Percentiles rank a stretch among this genome's conserved stretches.
These are phyloP conservation scores for Coelastrella sp. DNA, from an alignment of 139 green algal genomes.

Conservation along the genomic window DNA sequence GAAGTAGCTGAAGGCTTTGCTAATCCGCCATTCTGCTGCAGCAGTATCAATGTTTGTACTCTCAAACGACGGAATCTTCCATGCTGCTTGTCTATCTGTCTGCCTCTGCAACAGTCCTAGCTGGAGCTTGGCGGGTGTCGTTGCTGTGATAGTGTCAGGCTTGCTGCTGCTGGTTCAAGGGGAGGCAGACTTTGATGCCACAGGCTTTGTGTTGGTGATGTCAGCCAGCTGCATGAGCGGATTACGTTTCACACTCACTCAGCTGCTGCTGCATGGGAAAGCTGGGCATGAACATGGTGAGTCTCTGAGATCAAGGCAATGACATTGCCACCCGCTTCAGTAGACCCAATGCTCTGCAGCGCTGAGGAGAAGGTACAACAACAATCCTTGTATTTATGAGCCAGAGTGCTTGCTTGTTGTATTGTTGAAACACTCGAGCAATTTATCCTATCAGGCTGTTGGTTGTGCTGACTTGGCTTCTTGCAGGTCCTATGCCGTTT, in stretches of 20 bases:
- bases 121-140: conserved; percentile 81
- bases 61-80: background rate
- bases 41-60: background rate
- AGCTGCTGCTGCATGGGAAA: conserved; percentile 83
- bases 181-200: conserved; percentile 88
- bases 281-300: background rate
- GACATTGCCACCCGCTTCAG: background rate
- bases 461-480: background rate
- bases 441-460: background rate
- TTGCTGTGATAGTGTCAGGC: conserved; percentile 86
- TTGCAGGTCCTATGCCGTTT: conserved; percentile 43
- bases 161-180: conserved; percentile 90
- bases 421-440: background rate
- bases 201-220: conserved; percentile 93
- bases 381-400: too few relatives aligned
- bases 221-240: conserved; percentile 80
- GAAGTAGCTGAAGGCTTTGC: background rate
- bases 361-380: background rate
- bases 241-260: conserved; percentile 93
- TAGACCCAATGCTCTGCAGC: background rate
- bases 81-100: background rate
- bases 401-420: background rate
- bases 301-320: background rate
- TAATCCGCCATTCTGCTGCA: background rate
- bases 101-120: conserved; percentile 61